Evolutionary conservation across 1,139 yeast genomes (phyloP), one percentile per base, ranked within the genome.

Genomic region (Zygoascus meyerae): DNA sequence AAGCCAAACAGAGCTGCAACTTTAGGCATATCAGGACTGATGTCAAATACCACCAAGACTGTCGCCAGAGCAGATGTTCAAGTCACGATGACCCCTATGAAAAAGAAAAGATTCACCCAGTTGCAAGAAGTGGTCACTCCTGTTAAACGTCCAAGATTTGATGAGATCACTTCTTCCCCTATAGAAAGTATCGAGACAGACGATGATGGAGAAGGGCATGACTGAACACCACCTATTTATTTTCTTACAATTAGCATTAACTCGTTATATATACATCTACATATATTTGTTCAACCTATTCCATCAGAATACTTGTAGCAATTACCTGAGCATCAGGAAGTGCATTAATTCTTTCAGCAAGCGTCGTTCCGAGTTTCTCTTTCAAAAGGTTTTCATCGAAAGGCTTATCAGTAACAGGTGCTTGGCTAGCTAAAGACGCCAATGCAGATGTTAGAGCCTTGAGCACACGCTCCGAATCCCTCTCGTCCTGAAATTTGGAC

Each of bases 241-340:
- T 17, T 29, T 39, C 31, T 33, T 32, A 36, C 43, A 40, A 32
- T 26, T 40, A 40, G 17, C 43, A 18, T 31, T 6, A 34, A 34
- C 18, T 16, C 38, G n/a, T 16, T 34, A 34, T 11, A 34, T 34
- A 16, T 14, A 14, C 10, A 15, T 16, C 4, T 16, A 18, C n/a
- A 36, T 36, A 18, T 21, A 38, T 29, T 32, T 46, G 32, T 39
- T 43, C 44, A 40, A 65, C 49, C 57, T 83, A 92, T 3, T 95
- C 95, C 60, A 85, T 81, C 62, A 86, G 82, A n/a, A 87, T 75
- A 9, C 94, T 94, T 53, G 78, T 71, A 16, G 76, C 74, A 11
- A 86, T 71, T 31, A 69, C 75, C 50, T 69, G 70, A 1, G 81
- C 79, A 60, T 84, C 86, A 0, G 67, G 64, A 51, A 77, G 75